Conservation (phyloP, 192 early-diverging fungal genomes). For the Pilobolus umbonatus region DNA sequence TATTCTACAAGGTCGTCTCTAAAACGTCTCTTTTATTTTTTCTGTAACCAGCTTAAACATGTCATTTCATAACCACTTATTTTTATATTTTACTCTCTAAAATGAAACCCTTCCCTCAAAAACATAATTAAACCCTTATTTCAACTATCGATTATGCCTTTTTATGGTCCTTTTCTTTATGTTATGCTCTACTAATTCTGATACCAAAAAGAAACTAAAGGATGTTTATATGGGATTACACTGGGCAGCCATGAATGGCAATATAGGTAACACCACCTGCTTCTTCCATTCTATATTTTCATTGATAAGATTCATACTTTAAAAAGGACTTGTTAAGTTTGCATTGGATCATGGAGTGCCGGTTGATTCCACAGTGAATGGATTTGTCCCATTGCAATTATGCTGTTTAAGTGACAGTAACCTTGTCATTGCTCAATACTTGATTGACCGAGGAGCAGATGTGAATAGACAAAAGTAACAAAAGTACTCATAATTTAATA, state of each 20-base stretch:
- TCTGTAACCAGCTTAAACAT: not conserved
- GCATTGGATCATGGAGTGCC: constrained; percentile 62
- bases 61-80: not conserved
- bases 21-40: constrained; percentile 11
- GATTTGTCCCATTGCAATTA: constrained; percentile 63
- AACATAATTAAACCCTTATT: too few species aligned
- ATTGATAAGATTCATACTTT: not conserved
- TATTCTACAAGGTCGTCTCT: constrained; percentile 44
- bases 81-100: not conserved
- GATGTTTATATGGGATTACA: constrained; percentile 32
- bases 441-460: constrained; percentile 66
- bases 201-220: constrained; percentile 2
- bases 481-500: too few species aligned
- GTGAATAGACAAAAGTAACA: constrained; percentile 49
- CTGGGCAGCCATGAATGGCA: constrained; percentile 46
- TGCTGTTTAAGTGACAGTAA: constrained; percentile 56
- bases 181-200: not conserved
- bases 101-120: too few species aligned
- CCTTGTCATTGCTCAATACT: constrained; percentile 53
- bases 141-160: too few species aligned
- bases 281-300: not conserved
- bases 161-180: too few species aligned
- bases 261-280: constrained; percentile 33
- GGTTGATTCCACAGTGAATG: constrained; percentile 58
- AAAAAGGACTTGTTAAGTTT: constrained; percentile 51